Conservation (phyloP, 2,329 filamentous ascomycete genomes). For the Aspergillus tubingensis region DNA sequence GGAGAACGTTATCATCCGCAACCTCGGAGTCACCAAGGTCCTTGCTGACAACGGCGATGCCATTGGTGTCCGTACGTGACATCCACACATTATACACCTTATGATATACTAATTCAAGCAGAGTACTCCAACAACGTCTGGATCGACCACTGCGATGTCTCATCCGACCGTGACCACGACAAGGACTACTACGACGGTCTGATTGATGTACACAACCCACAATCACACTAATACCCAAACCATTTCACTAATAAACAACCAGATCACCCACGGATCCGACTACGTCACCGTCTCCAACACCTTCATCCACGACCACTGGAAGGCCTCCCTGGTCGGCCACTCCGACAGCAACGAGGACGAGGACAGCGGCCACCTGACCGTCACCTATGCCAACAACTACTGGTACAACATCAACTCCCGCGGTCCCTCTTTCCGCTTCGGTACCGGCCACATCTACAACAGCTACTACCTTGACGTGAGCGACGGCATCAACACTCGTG, state of each 20-base stretch:
- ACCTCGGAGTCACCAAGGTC: slow-evolving; percentile 62
- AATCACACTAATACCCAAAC: background rate
- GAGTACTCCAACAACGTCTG: slow-evolving; percentile 55
- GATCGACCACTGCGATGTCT: slow-evolving; percentile 69
- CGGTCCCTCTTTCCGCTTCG: slow-evolving; percentile 65
- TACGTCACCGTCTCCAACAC: slow-evolving; percentile 56
- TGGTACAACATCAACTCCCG: slow-evolving; percentile 67
- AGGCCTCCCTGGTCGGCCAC: slow-evolving; percentile 62
- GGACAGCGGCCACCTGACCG: slow-evolving; percentile 62
- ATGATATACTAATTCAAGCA: background rate
- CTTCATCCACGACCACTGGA: slow-evolving; percentile 62
- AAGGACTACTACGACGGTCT: slow-evolving; percentile 73
- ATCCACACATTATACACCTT: background rate
- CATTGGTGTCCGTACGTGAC: slow-evolving; percentile 55
- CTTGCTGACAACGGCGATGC: slow-evolving; percentile 60
- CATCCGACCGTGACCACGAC: slow-evolving; percentile 59
- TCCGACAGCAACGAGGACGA: slow-evolving; percentile 59
- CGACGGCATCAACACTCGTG: slow-evolving; percentile 59
- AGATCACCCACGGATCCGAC: slow-evolving; percentile 62
- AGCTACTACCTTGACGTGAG: slow-evolving; percentile 49
- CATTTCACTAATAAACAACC: background rate
- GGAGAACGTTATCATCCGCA: slow-evolving; percentile 64
- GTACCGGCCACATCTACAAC: slow-evolving; percentile 65
- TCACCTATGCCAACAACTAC: slow-evolving; percentile 69
- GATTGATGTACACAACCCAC: slow-evolving; percentile 48